Percentiles rank a stretch among this genome's conserved stretches.
phyloP scores from a whole-genome alignment of 73 alveolate genomes.

The Blepharisma stoltei region DNA sequence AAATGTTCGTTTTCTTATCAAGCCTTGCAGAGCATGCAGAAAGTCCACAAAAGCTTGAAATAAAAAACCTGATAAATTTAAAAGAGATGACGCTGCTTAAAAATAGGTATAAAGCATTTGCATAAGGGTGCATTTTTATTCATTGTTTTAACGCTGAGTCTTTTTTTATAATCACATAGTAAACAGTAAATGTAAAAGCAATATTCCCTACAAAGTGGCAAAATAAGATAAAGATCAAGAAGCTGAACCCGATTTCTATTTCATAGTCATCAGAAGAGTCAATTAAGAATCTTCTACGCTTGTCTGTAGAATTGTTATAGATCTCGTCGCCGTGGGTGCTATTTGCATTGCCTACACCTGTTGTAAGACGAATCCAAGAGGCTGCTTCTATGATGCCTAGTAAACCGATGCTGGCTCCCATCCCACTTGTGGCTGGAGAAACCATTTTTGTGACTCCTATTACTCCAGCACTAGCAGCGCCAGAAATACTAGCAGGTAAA shows the following conservation, averaged over 20 bases:
- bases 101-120: background rate
- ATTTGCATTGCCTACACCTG: background rate
- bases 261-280: background rate
- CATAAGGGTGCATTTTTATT: background rate
- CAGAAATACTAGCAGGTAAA: background rate
- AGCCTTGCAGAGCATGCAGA: background rate
- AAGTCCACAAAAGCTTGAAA: slow-evolving; percentile 12
- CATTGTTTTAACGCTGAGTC: background rate
- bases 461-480: background rate
- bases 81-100: background rate
- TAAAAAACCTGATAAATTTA: background rate
- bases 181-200: background rate
- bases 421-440: background rate
- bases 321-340: background rate
- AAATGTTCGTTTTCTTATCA: slow-evolving; percentile 1
- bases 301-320: background rate
- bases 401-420: background rate
- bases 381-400: background rate
- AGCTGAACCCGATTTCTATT: background rate
- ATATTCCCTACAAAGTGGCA: background rate
- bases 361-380: slow-evolving; percentile 9
- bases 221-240: background rate
- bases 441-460: background rate
- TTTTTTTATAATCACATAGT: background rate
- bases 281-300: too few species aligned